Base-by-base conservation (phyloP, 2,329 filamentous ascomycete species). In the Calycina herbarum region DNA sequence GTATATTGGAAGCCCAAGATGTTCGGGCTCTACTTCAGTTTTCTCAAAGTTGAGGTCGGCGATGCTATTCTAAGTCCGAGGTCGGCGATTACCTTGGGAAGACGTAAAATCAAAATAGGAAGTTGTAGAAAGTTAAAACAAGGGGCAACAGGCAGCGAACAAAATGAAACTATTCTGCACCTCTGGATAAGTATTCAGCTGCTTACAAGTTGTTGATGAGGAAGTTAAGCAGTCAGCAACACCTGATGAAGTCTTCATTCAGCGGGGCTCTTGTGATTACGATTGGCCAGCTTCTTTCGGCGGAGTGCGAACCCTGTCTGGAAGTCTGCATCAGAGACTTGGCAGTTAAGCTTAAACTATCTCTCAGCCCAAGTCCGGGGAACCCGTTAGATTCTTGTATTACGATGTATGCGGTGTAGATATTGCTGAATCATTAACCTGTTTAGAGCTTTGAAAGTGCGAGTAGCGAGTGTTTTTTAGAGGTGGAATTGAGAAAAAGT, bases 161-260 rank as follows among this genome's bases (percentile, higher is more conserved):
- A 24, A 24, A 20, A 1, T 10, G 11, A 51, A 51, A 11, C 45
- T 27, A 24, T 51, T 51, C 45, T 51, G 8, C 45, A 24, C 20
- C n/a, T 4, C 45, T 24, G 20, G 45, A 24, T 51, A 11, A 20
- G 13, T 24, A 51, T 51, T 51, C 45, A 51, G 45, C 45, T 51
- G 45, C 45, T 51, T 51, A 51, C 45, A 51, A 51, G n/a, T 51
- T 51, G 20, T 51, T 11, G 20, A 51, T 51, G 45, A 51, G 45
- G 45, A 51, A 51, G 45, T 24, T 51, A 24, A 20, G n/a, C 45
- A 51, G 45, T 51, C 45, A 51, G 45, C 45, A 51, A 24, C 10
- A 24, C 20, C 45, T 24, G n/a, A 51, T 3, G n/a, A 51, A 51
- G 7, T 51, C 7, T 51, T 51, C n/a, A 4, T 27, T 24, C 27